Base-by-base conservation (phyloP, 2,329 filamentous ascomycete genomes). In the Colletotrichum sp. region DNA sequence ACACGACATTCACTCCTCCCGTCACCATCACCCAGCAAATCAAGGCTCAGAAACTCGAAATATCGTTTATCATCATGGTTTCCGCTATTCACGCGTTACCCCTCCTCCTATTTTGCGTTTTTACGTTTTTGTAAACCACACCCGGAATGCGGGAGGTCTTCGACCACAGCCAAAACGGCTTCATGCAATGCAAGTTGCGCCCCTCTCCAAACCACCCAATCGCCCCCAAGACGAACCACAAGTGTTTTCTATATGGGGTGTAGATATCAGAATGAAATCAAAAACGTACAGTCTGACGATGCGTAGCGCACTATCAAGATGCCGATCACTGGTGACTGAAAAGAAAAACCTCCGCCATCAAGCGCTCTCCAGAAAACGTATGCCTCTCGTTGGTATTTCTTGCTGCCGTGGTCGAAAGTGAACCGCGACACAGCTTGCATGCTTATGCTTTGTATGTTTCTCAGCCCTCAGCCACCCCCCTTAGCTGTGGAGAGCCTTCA, bases 401-500 rank as follows among this genome's bases (percentile, higher is more conserved):
- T 39, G 49, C 49, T 16, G n/a, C 21, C 36, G 55, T 15, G 57
- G 34, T 15, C 13, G 26, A 10, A 34, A 10, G n/a, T 52, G 12
- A 5, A 34, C 26, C 55, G 18, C 12, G 32, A 39, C n/a, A 32
- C 21, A 49, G n/a, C 24, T 65, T 52, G 36, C 8, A 39, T 60
- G 57, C 71, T 60, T 34, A 49, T 63, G 57, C 57, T 52, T 52
- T 49, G 18, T 63, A 36, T 63, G 57, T n/a, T 30, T 24, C 16
- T 55, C 12, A 16, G 18, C 49, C 15, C 13, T n/a, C 34, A 16
- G 26, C 12, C 28, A 18, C 26, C 24, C n/a, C 4, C 4, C 39
- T 76, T 64, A 74, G 74, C 71, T 76, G 18, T 76, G 55, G 28
- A 36, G 44, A 28, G 71, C 76, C 57, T 78, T 75, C 34, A 94